phyloP scores from a whole-genome alignment of 805 yeast genomes.

The Saccharomycopsis selenospora region DNA sequence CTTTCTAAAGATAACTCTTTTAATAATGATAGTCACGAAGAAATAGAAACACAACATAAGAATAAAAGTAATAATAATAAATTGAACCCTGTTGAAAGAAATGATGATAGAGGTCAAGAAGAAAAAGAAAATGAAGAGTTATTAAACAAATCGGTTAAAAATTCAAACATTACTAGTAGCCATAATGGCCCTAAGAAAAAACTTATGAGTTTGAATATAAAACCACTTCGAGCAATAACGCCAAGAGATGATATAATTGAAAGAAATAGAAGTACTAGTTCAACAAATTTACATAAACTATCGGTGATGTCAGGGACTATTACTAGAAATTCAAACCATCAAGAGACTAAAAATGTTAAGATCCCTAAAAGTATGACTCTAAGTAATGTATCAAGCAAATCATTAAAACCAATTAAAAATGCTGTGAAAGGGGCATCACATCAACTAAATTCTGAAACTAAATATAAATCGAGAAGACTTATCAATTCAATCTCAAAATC shows the following conservation, averaged over 20 bases:
- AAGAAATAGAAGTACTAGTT: neutral
- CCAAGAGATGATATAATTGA: neutral
- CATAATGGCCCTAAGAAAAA: neutral
- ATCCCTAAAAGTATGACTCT: conserved; percentile 2
- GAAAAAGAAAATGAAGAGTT: too few species aligned
- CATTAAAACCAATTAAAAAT: conserved; percentile 3
- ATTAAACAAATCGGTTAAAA: too few species aligned
- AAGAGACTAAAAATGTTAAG: neutral
- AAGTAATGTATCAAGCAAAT: conserved; percentile 1
- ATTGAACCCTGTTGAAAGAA: too few species aligned
- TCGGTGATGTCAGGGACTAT: neutral
- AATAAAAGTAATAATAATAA: too few species aligned
- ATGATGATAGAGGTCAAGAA: too few species aligned
- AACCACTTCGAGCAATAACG: neutral
- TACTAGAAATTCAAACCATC: neutral
- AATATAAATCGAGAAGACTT: neutral
- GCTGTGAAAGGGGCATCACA: conserved; percentile 2
- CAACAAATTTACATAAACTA: neutral
- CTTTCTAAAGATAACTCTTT: too few species aligned
- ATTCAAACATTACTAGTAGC: too few species aligned
- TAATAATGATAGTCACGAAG: too few species aligned
- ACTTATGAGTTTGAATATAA: neutral
- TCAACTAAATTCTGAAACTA: neutral
- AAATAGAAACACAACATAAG: too few species aligned
- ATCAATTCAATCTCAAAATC: neutral